Base-by-base conservation (phyloP, 2,329 filamentous ascomycete genomes). In the Aspergillus nomiae region DNA sequence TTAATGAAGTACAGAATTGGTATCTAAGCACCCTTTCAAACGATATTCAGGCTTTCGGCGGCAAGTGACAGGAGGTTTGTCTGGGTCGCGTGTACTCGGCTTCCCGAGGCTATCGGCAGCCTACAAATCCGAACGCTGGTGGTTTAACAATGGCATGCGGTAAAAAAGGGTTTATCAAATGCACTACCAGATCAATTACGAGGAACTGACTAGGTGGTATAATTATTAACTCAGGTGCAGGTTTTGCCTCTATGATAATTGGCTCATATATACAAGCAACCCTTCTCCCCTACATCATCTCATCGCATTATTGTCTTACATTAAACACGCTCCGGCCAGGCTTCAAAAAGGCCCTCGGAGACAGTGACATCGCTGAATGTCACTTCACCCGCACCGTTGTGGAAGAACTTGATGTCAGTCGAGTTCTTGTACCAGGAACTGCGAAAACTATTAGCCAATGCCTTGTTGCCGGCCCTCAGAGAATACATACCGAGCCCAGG, bases 381-480 rank as follows among this genome's bases (percentile, higher is more conserved):
- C 4, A 57, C 63, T 53, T 67, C 61, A 21, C 63, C 61, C n/a
- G 48, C 58, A 0, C 67, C 67, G 14, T 67, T 64, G 19, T 69
- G 66, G 63, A 64, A 64, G 61, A 69, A 69, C 12, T 61, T 48
- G 24, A 69, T 69, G 8, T 56, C 50, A 10, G 67, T 69, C 7
- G 67, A 69, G 30, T 68, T 68, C 34, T 58, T 32, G 16, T 69
- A 69, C 67, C 67, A 69, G 9, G 67, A 67, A 16, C 67, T 68
- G 24, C 11, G 14, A 28, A 7, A 16, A 24, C 10, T 30, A n/a
- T 56, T 38, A 63, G 54, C 21, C 46, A 45, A 60, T n/a, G 16
- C 54, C 53, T 16, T 50, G n/a, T 51, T 45, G n/a, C 21, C 34
- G 43, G 16, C 36, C 4, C 19, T 24, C 36, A 24, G 1, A 26